Evolutionary conservation across 2,329 filamentous ascomycete species (phyloP), one percentile per base, ranked within the genome.

Genomic region (Xylariales sp.): DNA sequence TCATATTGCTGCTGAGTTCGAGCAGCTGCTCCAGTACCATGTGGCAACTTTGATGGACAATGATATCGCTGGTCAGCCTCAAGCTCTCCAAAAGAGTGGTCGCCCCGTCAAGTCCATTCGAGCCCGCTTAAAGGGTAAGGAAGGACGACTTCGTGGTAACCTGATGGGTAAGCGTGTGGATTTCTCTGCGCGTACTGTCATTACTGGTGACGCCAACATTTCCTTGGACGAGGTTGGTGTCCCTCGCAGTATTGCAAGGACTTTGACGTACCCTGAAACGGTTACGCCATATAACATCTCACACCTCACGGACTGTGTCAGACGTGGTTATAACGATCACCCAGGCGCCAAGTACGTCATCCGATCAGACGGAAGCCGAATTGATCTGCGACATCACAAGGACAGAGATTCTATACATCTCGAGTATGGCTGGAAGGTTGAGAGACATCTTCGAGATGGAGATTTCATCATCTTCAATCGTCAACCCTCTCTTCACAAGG

Each of bases 41-140:
- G 90, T 98, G 43, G 94, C 94, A 29, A 98, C 94, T 1, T 95
- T 96, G 66, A 98, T 99, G 94, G 93, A 98, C 65, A 99, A 98
- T 55, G 91, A 98, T 60, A 96, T 97, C 64, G 93, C 94, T 46
- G 90, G 91, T 34, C 83, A 94, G 52, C 93, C 93, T 3, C 89
- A 93, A 52, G 91, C 93, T 3, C 73, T 97, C 56, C 94, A 98
- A 58, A 98, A 98, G 72, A 95, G 89, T 40, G 94, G 94, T 33
- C 83, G 94, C 56, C 90, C 94, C 1, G 85, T 98, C 50, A 98
- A 98, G 70, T 89, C 93, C 13, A 95, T 98, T 49, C 87, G 94
- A 53, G 89, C 89, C 44, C 90, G 93, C 66, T 75, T 99, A 61
- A 99, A 99, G 81, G 94, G 94, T 46, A 99, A 99, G 68, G 93